Base-by-base conservation (phyloP, 2,329 filamentous ascomycete genomes). In the Beauveria bassiana region DNA sequence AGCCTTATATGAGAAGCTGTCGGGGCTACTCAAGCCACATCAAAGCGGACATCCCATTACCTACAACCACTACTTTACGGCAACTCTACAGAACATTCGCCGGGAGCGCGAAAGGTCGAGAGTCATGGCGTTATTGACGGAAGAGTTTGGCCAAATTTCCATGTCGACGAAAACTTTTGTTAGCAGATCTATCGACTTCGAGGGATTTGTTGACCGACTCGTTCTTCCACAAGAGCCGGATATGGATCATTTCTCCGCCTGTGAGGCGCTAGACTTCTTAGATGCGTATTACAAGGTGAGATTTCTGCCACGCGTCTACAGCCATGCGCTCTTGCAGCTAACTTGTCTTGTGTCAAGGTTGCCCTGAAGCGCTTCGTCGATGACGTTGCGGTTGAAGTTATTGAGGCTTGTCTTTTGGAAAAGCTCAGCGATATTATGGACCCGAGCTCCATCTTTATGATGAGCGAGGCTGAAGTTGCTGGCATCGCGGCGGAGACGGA, bases 271-370 rank as follows among this genome's bases (percentile, higher is more conserved):
- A 1, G 75, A 77, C 53, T 73, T 67, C 20, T 69, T 77, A 64
- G 66, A 73, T 40, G 75, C 75, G 0, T 79, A 76, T 59, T 79
- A 79, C 59, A 70, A 78, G 68, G 76, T 71, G n/a, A 24, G 31
- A 10, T 49, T 2, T 24, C 8, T 10, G 28, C 18, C 28, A 9
- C n/a, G 12, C 3, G 10, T 3, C 20, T 26, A 42, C 34, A 42
- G 20, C 34, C 7, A 14, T 26, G 46, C 22, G 3, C 46, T 16
- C 22, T 49, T 12, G n/a, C 1, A 22, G 40, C 42, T 57, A 7
- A 57, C 54, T 7, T 20, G 3, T 49, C 8, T 49, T 8, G 14
- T 8, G 1, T 12, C 6, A 18, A 70, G 68, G 62, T 67, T 22
- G 68, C 66, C 2, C 34, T 62, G 18, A 66, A 65, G 22, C 66